Evolutionary conservation across 2,329 filamentous ascomycete species (phyloP), one percentile per base, ranked within the genome.

Genomic region (Nigrospora osmanthi): DNA sequence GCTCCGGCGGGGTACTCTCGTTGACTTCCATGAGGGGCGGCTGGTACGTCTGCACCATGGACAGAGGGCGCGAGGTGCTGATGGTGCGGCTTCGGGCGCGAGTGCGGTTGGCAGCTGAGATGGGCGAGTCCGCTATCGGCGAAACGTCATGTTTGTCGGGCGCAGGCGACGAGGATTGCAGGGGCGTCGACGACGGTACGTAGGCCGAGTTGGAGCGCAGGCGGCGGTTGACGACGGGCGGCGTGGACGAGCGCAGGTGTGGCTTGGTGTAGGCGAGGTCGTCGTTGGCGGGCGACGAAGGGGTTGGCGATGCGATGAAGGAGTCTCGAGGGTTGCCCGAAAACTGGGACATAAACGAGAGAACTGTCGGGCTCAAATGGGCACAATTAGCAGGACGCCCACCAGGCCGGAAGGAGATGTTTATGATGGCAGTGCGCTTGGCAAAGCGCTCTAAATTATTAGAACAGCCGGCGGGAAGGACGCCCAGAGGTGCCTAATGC

Each of bases 271-370:
- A 32, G 16, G 11, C 35, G 32, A 33, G 28, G 40, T 46, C 35
- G 40, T 46, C 35, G 34, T 40, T 36, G 15, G 30, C 35, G 10
- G 58, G 53, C 19, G 56, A 53, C 10, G 54, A 50, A n/a, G 52
- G 48, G 32, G 48, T 37, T 14, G 58, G 52, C 40, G 54, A 54
- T 14, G 51, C 49, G 48, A 53, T 47, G 51, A 54, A 54, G 41
- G 54, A 40, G 45, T 56, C 49, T 54, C 63, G 60, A 53, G 63
- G 58, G 49, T 66, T 63, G 53, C 61, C 59, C 53, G 84, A 85
- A 72, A 87, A 83, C 68, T 83, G 81, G 65, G 86, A 89, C 78
- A 94, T 91, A 68, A 94, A 94, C 57, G 88, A 94, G 56, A 89
- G 75, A 46, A 95, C 89, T 94, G 48, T 63, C 52, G 45, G 46